phyloP scores from a whole-genome alignment of 2,329 filamentous ascomycete species.

The Aspergillus bombycis region DNA sequence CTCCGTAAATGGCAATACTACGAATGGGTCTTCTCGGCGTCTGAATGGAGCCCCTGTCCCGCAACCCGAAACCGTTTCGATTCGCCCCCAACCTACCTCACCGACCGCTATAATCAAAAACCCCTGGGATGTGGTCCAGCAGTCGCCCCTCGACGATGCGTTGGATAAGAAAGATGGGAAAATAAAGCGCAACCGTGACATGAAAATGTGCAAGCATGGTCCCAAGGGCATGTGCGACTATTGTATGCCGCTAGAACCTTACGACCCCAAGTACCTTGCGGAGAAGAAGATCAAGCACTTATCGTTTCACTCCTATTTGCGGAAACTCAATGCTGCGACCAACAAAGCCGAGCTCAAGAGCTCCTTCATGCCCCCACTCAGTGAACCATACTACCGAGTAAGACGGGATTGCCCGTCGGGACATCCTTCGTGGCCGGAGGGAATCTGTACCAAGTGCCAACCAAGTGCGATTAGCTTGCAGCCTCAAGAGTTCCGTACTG shows the following conservation, averaged over 20 bases:
- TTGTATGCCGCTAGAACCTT: conserved; percentile 95
- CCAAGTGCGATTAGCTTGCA: conserved; percentile 95
- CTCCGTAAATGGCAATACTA: conserved; percentile 27
- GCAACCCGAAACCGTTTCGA: conserved; percentile 61
- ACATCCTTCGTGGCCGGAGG: conserved; percentile 90
- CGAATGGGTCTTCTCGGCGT: conserved; percentile 33
- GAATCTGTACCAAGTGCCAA: conserved; percentile 97
- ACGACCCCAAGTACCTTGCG: conserved; percentile 80
- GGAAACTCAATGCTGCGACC: conserved; percentile 93
- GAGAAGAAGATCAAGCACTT: conserved; percentile 99
- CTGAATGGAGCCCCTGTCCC: conserved; percentile 42
- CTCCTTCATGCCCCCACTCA: conserved; percentile 94
- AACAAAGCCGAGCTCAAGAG: conserved; percentile 93
- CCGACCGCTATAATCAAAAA: conserved; percentile 72
- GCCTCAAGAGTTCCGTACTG: conserved; percentile 91
- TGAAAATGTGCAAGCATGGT: conserved; percentile 91
- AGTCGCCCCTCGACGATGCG: conserved; percentile 83
- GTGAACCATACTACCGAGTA: conserved; percentile 90
- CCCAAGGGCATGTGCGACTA: conserved; percentile 99
- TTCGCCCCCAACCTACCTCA: conserved; percentile 62
- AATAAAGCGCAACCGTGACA: conserved; percentile 73
- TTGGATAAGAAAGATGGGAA: conserved; percentile 90
- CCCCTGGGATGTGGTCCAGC: conserved; percentile 88
- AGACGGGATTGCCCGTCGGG: conserved; percentile 87
- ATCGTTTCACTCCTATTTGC: conserved; percentile 91